Evolutionary conservation across 2,329 filamentous ascomycete species (phyloP), one percentile per base, ranked within the genome.

Genomic region (Microcera coccophila): DNA sequence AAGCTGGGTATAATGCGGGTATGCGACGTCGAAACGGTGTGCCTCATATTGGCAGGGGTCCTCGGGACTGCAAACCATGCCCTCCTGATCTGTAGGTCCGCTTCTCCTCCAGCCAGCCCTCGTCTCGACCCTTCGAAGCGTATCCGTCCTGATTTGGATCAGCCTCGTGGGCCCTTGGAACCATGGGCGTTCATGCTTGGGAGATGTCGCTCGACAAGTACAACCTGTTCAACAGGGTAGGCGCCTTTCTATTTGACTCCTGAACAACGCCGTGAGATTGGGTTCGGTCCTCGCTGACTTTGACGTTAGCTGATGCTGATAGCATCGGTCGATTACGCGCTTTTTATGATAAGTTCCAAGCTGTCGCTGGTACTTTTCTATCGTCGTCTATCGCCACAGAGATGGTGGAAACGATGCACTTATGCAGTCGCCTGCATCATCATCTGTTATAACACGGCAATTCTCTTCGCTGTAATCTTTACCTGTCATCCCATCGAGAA

Each of bases 291-390:
- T 12, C 22, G 22, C 12, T 26, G 7, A 12, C 16, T 15, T 17
- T 26, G 4, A 5, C 14, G 10, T n/a, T 4, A 12, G 2, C 3
- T 3, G 20, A 8, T 15, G n/a, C 33, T 47, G 35, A 52, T 36
- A 5, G 9, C 15, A 1, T 12, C 4, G 20, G 52, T 62, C 3
- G 62, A 61, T 20, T 41, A 63, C 4, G 44, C 55, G 1, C 49
- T 54, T 1, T 52, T 54, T 5, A 47, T 68, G n/a, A 18, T 69
- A 65, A 40, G 58, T 64, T n/a, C 64, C 11, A 71, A 70, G 36
- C 18, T 69, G 3, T 61, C 66, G 0, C 61, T 71, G 4, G 58
- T 69, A 4, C 53, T 65, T 4, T 66, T 71, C 33, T 70, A 69
- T 39, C 53, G 63, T 11, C 59, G 59, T 9, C 51, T 71, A 2